phyloP scores from a whole-genome alignment of 2,329 filamentous ascomycete genomes.

The Aspergillus unguis region DNA sequence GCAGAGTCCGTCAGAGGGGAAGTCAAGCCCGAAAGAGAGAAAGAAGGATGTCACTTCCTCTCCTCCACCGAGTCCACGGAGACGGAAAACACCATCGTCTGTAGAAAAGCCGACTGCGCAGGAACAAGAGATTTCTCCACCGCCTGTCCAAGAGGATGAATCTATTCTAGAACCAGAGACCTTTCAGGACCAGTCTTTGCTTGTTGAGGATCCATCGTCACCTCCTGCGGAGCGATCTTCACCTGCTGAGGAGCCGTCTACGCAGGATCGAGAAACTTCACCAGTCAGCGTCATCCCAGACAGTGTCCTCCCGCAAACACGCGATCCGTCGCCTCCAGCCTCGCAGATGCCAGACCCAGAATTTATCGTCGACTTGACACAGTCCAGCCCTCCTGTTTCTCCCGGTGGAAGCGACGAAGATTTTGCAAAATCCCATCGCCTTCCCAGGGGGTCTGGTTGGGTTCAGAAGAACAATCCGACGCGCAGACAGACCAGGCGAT shows the following conservation, averaged over 20 bases:
- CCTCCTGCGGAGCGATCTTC: no score
- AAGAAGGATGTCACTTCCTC: slow-evolving; percentile 9
- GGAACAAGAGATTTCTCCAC: not conserved
- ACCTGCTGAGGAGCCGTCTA: no score
- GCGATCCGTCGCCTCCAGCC: not conserved
- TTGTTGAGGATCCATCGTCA: no score
- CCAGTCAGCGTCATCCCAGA: slow-evolving; percentile 12
- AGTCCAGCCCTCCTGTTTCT: slow-evolving; percentile 32
- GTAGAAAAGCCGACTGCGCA: not conserved
- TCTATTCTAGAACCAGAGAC: no score
- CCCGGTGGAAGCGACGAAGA: slow-evolving; percentile 29
- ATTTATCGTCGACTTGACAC: slow-evolving; percentile 36
- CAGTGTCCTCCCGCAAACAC: slow-evolving; percentile 1
- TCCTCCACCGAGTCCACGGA: not conserved
- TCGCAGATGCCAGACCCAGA: slow-evolving; percentile 7
- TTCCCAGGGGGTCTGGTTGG: slow-evolving; percentile 29
- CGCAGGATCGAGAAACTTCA: slow-evolving; percentile 10
- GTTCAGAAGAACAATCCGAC: slow-evolving; percentile 25
- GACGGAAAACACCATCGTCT: not conserved
- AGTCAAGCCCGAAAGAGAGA: not conserved
- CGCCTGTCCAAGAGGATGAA: no score
- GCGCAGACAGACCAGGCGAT: slow-evolving; percentile 19
- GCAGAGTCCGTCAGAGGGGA: not conserved
- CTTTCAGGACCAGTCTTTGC: no score
- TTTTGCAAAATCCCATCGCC: slow-evolving; percentile 26